Evolutionary conservation across 140 eudicot species (phyloP).

Genomic region (Oenanthe javanica): DNA sequence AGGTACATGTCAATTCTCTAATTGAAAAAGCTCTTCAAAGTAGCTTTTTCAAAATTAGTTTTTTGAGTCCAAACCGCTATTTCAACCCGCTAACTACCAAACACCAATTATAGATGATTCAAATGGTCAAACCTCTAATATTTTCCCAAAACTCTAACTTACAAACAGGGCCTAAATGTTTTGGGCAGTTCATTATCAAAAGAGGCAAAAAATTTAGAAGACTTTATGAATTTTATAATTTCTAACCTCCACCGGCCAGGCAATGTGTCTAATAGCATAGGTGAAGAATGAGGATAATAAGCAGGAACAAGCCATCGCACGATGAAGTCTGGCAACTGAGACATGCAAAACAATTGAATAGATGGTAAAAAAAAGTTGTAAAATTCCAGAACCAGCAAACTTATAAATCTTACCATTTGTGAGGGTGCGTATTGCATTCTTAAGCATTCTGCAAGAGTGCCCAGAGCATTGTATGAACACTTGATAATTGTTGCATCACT

Average conservation of each 20-base stretch:
- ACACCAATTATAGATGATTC: no score
- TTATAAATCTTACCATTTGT: slow-evolving; percentile 19
- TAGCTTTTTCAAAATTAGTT: no score
- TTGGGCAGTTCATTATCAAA: not conserved
- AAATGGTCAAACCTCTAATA: no score
- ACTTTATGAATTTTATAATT: not conserved
- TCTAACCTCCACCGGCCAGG: slow-evolving; percentile 25
- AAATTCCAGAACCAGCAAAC: not conserved
- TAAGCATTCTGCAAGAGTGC: slow-evolving; percentile 13
- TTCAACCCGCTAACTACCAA: no score
- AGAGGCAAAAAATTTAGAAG: not conserved
- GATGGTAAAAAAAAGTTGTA: not conserved
- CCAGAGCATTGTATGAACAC: slow-evolving; percentile 33
- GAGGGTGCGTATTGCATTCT: slow-evolving; percentile 15
- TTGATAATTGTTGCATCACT: slow-evolving; percentile 24
- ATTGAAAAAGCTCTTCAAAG: no score
- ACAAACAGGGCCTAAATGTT: not conserved
- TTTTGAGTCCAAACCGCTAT: no score
- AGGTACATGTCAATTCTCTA: no score
- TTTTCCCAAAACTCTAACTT: no score
- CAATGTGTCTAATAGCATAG: slow-evolving; percentile 14
- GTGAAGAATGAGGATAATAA: slow-evolving; percentile 5
- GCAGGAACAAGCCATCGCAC: slow-evolving; percentile 8
- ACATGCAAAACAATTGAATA: not conserved
- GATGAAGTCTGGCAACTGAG: slow-evolving; percentile 1